phyloP scores from a whole-genome alignment of 2,329 filamentous ascomycete genomes.

The Ophiostoma populinum region DNA sequence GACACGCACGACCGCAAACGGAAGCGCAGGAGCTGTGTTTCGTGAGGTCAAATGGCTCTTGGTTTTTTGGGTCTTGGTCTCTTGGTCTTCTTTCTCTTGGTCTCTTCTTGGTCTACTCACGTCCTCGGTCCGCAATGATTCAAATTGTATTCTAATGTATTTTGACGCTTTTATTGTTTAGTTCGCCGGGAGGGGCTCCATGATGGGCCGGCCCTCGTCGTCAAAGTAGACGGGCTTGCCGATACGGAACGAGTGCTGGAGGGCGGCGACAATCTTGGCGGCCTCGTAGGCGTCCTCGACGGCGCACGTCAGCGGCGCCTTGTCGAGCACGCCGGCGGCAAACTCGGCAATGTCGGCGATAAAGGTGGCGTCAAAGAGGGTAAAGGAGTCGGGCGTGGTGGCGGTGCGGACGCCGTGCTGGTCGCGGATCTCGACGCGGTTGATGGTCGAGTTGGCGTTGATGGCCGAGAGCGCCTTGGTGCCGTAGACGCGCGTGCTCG shows the following conservation, averaged over 20 bases:
- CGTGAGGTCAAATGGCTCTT: no score
- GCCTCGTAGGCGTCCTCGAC: constrained; percentile 7
- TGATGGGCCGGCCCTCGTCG: constrained; percentile 11
- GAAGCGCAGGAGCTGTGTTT: no score
- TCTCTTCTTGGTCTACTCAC: no score
- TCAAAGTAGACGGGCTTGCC: constrained; percentile 15
- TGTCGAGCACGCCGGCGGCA: constrained; percentile 4
- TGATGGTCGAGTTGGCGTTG: constrained; percentile 7
- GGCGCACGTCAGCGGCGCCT: constrained; percentile 5
- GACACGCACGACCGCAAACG: no score
- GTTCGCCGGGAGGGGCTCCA: no score
- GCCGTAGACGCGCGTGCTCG: constrained; percentile 18
- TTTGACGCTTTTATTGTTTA: no score
- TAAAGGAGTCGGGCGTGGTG: constrained; percentile 6
- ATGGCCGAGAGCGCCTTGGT: constrained; percentile 14
- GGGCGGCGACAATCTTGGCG: constrained; percentile 6
- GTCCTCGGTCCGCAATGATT: no score
- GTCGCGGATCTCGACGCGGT: constrained; percentile 7
- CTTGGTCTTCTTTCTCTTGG: no score
- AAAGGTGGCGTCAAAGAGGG: constrained; percentile 5
- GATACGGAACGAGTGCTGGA: constrained; percentile 13
- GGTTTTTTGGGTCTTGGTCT: no score
- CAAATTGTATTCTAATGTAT: not conserved
- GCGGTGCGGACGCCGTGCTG: constrained; percentile 6
- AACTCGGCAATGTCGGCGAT: constrained; percentile 6